Base-by-base conservation (phyloP, 352 stramenopile species). In the Globisporangium canariense region DNA sequence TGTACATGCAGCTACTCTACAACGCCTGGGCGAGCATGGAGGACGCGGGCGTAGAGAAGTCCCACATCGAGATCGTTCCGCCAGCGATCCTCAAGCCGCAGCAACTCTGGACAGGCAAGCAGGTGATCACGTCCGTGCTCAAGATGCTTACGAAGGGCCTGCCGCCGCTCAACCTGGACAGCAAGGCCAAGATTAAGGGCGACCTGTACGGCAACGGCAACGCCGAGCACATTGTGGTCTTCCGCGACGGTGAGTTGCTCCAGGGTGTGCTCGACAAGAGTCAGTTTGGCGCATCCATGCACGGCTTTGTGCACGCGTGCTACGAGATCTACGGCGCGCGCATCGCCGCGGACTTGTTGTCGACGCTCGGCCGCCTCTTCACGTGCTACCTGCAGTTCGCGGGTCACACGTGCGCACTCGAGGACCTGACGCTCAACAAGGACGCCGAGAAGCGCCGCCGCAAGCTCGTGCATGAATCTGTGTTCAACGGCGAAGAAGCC, bases 261-360 rank as follows among this genome's bases (percentile, higher is more conserved):
- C 90, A 97, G 65, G 98, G 98, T 72, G 89, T 99, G 50, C 83
- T 99, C 25, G 98, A 99, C 77, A 99, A 99, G 84, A 95, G 88
- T 65, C 95, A 98, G 51, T 99, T 99, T 77, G 98, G 98, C 65
- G 96, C 97, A 2, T 97, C 96, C 32, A 98, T 98, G 71, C 97
- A 99, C 75, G 98, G 97, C 50, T 84, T 99, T 25, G 96, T 99
- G 2, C 98, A 99, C 77, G 92, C 94, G 38, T 93, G 98, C 16
- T 99, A 99, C 69, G 89, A 96, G 70, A 81, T 94, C 52, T 97
- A 96, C 60, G 83, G 89, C 20, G 70, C 72, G n/a, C 83, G 86
- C 64, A 88, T 93, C 50, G 88, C 89, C 18, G 89, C 87, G 14
- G 84, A 96, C 54, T 68, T 96, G 45, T 66, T 96, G 45, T 93